Base-by-base conservation (phyloP, 208 protist genomes). In the Angomonas deanei region DNA sequence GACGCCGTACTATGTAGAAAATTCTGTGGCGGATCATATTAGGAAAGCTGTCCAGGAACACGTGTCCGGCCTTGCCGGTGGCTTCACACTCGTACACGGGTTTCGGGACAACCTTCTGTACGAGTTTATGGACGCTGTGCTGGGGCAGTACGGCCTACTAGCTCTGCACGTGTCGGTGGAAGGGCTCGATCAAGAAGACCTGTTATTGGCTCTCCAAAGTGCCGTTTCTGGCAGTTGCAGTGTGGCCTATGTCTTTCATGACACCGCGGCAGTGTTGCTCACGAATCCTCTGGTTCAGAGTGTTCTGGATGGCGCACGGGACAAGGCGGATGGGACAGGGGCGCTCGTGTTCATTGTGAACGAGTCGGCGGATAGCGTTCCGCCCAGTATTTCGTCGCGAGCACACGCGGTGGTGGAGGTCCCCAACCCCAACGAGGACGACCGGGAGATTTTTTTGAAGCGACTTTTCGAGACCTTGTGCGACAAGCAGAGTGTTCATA, bases 361-460 rank as follows among this genome's bases (percentile, higher is more conserved):
- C 53, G 88, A 94, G 67, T 65, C 77, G 30, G 49, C 86, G 28
- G 88, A 94, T 32, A 68, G 74, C 10, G 77, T 85, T 31, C 66
- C 80, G 42, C 88, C 88, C 11, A 70, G 70, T 36, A 76, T 94
- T 15, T 76, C 88, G 0, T 84, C 88, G 0, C 70, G 82, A 31
- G 81, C 88, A 13, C 89, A 89, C 70, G 59, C 70, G 39, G 84
- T 94, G 0, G 31, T 94, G 8, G 69, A 74, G 32, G 84, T 82
- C 54, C 73, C 76, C n/a, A 91, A 91, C 66, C 88, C 88, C 2
- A 74, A 57, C 4, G 84, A 94, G 60, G 64, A 52, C 26, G 88
- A 94, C 62, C 74, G 86, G 28, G 54, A 53, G 0, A 33, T 42
- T 8, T 80, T 88, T 38, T 19, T 77, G 0, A 50, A 60, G 1